Evolutionary conservation across 495 filamentous ascomycete species (phyloP).

Genomic region (Aspergillus cristatus): DNA sequence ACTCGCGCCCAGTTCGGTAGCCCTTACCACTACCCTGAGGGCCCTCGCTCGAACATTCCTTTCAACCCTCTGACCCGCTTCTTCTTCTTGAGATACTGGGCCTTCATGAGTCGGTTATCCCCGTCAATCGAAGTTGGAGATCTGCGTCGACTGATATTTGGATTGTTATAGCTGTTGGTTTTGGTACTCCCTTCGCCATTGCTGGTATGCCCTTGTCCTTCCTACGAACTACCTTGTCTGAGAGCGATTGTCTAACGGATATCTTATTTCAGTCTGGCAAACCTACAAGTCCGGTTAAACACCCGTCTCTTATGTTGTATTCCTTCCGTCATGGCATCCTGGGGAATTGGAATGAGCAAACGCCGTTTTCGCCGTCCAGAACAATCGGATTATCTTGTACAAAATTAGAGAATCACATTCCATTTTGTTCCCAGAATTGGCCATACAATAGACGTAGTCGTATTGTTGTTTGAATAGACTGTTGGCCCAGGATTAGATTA

Average conservation of each 20-base stretch:
- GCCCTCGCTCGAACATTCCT: slow-evolving; percentile 84
- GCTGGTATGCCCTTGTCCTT: slow-evolving; percentile 50
- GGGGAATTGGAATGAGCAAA: slow-evolving; percentile 9
- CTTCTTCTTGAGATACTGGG: slow-evolving; percentile 78
- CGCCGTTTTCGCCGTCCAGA: slow-evolving; percentile 15
- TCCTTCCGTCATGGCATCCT: slow-evolving; percentile 13
- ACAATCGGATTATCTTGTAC: slow-evolving; percentile 30
- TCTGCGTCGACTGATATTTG: slow-evolving; percentile 21
- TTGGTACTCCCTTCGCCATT: slow-evolving; percentile 73
- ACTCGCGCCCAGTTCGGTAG: slow-evolving; percentile 78
- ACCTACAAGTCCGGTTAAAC: slow-evolving; percentile 57
- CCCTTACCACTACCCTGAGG: slow-evolving; percentile 97
- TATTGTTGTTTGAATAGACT: background rate
- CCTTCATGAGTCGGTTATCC: slow-evolving; percentile 54
- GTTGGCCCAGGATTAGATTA: slow-evolving; percentile 21
- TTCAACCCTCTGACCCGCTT: slow-evolving; percentile 88
- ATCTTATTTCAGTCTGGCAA: slow-evolving; percentile 64
- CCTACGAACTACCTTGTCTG: background rate
- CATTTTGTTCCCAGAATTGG: slow-evolving; percentile 9
- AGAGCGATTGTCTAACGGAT: slow-evolving; percentile 14
- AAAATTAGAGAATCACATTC: slow-evolving; percentile 35
- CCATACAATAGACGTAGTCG: background rate
- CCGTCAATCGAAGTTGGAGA: slow-evolving; percentile 3
- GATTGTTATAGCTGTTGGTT: slow-evolving; percentile 53
- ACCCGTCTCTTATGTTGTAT: slow-evolving; percentile 4